Base-by-base conservation (phyloP, 495 filamentous ascomycete genomes). In the Jackrogersella multiformis region DNA sequence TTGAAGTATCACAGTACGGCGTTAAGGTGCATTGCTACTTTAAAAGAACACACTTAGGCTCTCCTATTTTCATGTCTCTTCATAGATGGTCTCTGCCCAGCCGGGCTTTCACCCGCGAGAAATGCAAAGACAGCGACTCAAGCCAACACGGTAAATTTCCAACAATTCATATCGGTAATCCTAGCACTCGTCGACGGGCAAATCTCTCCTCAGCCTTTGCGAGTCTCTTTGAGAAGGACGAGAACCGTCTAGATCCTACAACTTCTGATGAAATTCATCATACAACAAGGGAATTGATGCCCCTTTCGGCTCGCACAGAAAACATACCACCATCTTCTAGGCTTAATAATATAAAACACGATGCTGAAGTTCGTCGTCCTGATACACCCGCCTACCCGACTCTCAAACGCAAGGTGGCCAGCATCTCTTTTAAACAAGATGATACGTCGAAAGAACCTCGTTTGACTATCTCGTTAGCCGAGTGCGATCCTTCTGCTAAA, bases 11-110 rank as follows among this genome's bases (percentile, higher is more conserved):
- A 5, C 23, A 44, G 45, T 51, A 71, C 44, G 15, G 30, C 18
- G n/a, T n/a, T 56, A 53, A 62, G 16, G 67, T 55, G 28, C 18
- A 66, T 70, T 53, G 39, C 42, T 64, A 64, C 48, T 13, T 45
- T 10, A 30, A 12, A 49, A 46, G 23, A 70, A 21, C 24, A 54
- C 56, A 42, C 3, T 56, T 54, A 66, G 8, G 10, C n/a, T 32
- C 44, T 12, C 38, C 26, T 53, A 62, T 58, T 53, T 24, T 53
- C 44, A 74, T 74, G 72, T 74, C 72, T 46, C 32, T 74, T 24
- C 46, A 66, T 24, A 65, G 72, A 26, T 74, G 70, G 72, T 73
- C 72, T 20, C 52, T 74, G 30, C 72, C 72, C 12, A 72, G 54
- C 26, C 61, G 70, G 52, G 57, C 66, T 41, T 64, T 66, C 16